Evolutionary conservation across 2,329 filamentous ascomycete genomes (phyloP), one percentile per base, ranked within the genome.

Genomic region (Cladosporium phlei): DNA sequence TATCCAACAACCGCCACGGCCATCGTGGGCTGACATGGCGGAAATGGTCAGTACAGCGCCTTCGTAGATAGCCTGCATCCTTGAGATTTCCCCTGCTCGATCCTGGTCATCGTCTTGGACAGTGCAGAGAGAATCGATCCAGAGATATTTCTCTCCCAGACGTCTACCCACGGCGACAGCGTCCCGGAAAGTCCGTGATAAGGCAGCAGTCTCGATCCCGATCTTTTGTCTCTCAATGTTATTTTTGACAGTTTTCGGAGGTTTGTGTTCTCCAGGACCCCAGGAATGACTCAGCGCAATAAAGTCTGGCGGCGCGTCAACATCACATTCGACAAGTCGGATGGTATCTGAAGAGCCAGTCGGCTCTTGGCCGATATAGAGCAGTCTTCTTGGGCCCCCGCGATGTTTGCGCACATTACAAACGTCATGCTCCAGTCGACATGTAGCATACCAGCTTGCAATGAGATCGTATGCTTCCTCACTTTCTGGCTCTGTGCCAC

Each of bases 61-160:
- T 10, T 33, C 29, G 14, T 43, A 43, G 2, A 43, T 33, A 1
- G 19, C 28, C 4, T 33, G 38, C 38, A 43, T 43, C 12, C 19
- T n/a, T 5, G 38, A 27, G 5, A 43, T 12, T 9, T 43, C 38
- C 1, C n/a, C 24, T 21, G 38, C 38, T 9, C 17, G 19, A 19
- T 43, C 38, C 25, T 33, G 10, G 2, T 43, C 5, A 11, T 32
- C 25, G 17, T 43, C 38, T 32, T 43, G 38, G 19, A 43, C 19
- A 19, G 32, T 43, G 28, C 38, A 43, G 14, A 43, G 38, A 6
- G 38, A 21, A 43, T 42, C 38, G 14, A 32, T 42, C 27, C 38
- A 40, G 24, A 40, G 38, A 29, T 40, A 40, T n/a, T 28, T 22
- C 19, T 28, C 24, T 3, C 22, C 22, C 6, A 40, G 22, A 16